A percentile compares a stretch with the other conserved stretches of the same genome.
These are phyloP conservation scores for Phoma sp. DNA, from an alignment of 2,329 filamentous ascomycete species.

Conservation along the genomic window DNA sequence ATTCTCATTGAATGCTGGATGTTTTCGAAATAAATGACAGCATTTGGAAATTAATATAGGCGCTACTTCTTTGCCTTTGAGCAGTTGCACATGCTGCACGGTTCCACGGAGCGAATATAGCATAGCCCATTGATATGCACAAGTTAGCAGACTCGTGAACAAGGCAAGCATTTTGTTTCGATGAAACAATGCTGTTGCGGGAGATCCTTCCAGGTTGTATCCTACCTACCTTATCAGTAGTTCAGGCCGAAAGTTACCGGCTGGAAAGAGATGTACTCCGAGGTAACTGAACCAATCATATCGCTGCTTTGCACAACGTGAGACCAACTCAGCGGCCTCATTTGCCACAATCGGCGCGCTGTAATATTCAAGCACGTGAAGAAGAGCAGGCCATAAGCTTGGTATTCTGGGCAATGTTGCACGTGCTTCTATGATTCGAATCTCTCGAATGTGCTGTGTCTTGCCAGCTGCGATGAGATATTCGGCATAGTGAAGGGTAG, in stretches of 20 bases:
- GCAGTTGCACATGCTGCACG: neutral
- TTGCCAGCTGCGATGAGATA: no score
- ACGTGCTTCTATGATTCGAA: neutral
- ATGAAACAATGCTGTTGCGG: neutral
- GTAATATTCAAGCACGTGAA: slow-evolving; percentile 8
- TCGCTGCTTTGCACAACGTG: slow-evolving; percentile 23
- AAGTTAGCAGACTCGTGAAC: neutral
- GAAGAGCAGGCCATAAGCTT: slow-evolving; percentile 7
- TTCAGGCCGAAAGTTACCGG: slow-evolving; percentile 11
- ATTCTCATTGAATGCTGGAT: neutral
- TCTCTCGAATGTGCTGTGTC: no score
- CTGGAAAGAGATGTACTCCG: slow-evolving; percentile 18
- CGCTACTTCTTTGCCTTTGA: neutral
- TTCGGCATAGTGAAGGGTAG: no score
- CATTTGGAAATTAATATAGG: no score
- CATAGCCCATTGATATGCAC: slow-evolving; percentile 1
- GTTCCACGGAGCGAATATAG: neutral
- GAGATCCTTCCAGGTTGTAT: neutral
- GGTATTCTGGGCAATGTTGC: slow-evolving; percentile 6
- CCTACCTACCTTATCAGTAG: neutral
- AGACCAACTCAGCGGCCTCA: slow-evolving; percentile 14
- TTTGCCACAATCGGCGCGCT: slow-evolving; percentile 9
- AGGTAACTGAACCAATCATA: slow-evolving; percentile 19
- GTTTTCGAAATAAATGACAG: neutral
- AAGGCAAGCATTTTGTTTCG: slow-evolving; percentile 5